Conservation (phyloP, 306 rosid genomes). For the Fagus sylvatica region DNA sequence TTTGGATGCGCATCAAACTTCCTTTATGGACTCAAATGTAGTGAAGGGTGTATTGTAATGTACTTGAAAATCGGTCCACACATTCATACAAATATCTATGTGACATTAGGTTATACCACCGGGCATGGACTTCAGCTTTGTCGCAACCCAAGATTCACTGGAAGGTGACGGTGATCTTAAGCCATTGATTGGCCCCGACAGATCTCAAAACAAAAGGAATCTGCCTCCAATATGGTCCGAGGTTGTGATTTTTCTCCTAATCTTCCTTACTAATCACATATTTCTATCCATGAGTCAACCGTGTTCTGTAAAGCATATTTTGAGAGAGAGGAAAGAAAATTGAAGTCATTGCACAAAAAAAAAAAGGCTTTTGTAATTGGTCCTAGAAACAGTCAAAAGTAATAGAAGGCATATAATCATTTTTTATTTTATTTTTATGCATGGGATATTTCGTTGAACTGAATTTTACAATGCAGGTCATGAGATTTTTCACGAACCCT, state of each 20-base stretch:
- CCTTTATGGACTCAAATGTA: too few species aligned
- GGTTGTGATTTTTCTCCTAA: conserved; percentile 43
- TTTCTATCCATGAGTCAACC: background rate
- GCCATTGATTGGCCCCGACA: conserved; percentile 60
- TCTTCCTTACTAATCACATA: background rate
- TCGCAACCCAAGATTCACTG: conserved; percentile 45
- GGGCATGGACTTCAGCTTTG: conserved; percentile 87
- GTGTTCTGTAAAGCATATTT: too few species aligned
- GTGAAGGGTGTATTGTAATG: background rate
- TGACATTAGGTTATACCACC: conserved; percentile 65
- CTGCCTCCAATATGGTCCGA: conserved; percentile 82
- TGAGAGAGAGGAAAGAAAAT: too few species aligned
- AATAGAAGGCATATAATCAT: too few species aligned
- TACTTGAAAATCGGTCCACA: background rate
- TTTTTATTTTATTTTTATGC: too few species aligned
- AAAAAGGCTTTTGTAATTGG: too few species aligned
- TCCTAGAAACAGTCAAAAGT: too few species aligned
- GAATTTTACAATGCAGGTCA: conserved; percentile 48
- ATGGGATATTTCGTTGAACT: conserved; percentile 1
- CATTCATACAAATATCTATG: background rate
- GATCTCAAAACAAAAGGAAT: conserved; percentile 58
- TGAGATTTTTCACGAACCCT: conserved; percentile 82
- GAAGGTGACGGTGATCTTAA: conserved; percentile 79
- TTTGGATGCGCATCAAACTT: too few species aligned
- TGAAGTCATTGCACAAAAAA: too few species aligned